These are phyloP conservation scores for Plectosphaerella sp. DNA, from an alignment of 2,329 filamentous ascomycete genomes.

Conservation along the genomic window DNA sequence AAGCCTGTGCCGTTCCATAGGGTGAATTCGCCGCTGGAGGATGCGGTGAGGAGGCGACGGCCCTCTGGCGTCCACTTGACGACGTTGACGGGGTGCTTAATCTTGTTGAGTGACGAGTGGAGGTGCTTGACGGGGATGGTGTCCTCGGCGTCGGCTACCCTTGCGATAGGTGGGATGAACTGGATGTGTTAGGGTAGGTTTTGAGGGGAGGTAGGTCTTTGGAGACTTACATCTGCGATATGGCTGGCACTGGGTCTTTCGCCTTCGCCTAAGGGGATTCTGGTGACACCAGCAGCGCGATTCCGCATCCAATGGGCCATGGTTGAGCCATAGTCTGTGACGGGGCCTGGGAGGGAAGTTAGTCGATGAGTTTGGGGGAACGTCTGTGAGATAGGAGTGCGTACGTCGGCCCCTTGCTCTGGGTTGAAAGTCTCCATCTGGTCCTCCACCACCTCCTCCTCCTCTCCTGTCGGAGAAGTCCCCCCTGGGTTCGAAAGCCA, in stretches of 20 bases:
- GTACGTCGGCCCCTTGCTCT: slow-evolving; percentile 47
- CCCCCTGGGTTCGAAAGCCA: slow-evolving; percentile 52
- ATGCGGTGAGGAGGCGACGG: slow-evolving; percentile 83
- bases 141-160: slow-evolving; percentile 71
- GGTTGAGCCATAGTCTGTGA: slow-evolving; percentile 90
- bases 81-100: slow-evolving; percentile 95
- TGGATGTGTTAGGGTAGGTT: slow-evolving; percentile 26
- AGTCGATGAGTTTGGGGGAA: background rate
- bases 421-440: slow-evolving; percentile 35
- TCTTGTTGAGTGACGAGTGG: slow-evolving; percentile 97
- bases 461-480: slow-evolving; percentile 36
- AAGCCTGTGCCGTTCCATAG: slow-evolving; percentile 98
- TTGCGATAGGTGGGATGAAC: slow-evolving; percentile 83
- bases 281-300: slow-evolving; percentile 38
- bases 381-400: slow-evolving; percentile 2
- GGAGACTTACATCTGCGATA: slow-evolving; percentile 70
- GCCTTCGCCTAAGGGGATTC: slow-evolving; percentile 65
- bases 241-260: slow-evolving; percentile 88
- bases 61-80: slow-evolving; percentile 98
- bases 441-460: slow-evolving; percentile 20
- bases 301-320: slow-evolving; percentile 89
- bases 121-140: slow-evolving; percentile 92
- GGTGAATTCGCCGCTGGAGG: slow-evolving; percentile 95
- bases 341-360: slow-evolving; percentile 56
- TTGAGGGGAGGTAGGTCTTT: background rate